A percentile compares a stretch with the other conserved stretches of the same genome.
phyloP scores from a whole-genome alignment of 257 asterid genomes.

The Orobanche coerulescens region DNA sequence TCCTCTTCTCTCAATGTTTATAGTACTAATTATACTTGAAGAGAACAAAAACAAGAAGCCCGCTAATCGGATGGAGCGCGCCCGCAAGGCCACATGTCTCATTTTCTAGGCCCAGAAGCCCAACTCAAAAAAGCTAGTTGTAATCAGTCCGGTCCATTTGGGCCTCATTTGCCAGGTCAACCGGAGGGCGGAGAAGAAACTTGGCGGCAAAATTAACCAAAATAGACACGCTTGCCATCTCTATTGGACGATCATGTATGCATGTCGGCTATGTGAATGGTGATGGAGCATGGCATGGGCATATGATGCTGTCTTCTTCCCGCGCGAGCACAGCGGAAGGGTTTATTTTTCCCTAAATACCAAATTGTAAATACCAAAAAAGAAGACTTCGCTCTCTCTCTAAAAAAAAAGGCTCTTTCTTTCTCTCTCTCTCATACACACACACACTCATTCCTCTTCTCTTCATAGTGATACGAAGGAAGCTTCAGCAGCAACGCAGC shows the following conservation, averaged over 20 bases:
- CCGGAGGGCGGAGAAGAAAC: slow-evolving; percentile 16
- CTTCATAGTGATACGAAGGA: slow-evolving; percentile 23
- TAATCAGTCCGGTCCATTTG: too few species aligned
- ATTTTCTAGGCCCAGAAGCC: too few species aligned
- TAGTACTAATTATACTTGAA: too few species aligned
- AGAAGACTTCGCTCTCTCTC: slow-evolving; percentile 17
- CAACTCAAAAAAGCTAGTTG: too few species aligned
- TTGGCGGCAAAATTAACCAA: slow-evolving; percentile 44
- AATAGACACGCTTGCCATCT: slow-evolving; percentile 17
- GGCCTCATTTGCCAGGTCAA: too few species aligned
- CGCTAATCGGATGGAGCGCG: too few species aligned
- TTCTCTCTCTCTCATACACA: too few species aligned
- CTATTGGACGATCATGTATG: slow-evolving; percentile 24
- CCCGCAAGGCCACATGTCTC: too few species aligned
- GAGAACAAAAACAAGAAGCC: too few species aligned
- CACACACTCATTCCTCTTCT: too few species aligned
- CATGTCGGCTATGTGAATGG: slow-evolving; percentile 36
- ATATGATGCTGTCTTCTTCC: slow-evolving; percentile 34
- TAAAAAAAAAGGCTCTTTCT: slow-evolving; percentile 6
- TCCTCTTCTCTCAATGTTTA: too few species aligned
- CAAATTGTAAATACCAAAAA: slow-evolving; percentile 9
- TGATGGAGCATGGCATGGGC: slow-evolving; percentile 21
- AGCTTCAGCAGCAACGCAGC: slow-evolving; percentile 19
- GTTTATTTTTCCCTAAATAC: slow-evolving; percentile 25
- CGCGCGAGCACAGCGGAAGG: slow-evolving; percentile 35